Evolutionary conservation across 805 yeast species (phyloP).

Genomic region (Starmera amethionina): DNA sequence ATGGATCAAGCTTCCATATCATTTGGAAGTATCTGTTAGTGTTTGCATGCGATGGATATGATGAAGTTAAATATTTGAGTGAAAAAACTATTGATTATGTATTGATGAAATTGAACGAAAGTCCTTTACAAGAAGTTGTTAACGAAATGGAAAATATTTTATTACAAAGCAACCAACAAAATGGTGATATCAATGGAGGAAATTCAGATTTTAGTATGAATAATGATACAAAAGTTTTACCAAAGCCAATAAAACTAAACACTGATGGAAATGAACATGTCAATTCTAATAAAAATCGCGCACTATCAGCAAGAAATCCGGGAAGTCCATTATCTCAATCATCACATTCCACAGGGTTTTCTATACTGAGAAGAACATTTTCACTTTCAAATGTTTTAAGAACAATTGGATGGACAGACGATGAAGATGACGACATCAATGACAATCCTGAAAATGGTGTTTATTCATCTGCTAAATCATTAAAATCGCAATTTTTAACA

Average conservation of each 20-base stretch:
- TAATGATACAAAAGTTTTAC: conserved; percentile 25
- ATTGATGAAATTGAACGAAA: conserved; percentile 40
- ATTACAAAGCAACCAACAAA: conserved; percentile 33
- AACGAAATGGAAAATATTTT: conserved; percentile 56
- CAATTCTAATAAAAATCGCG: conserved; percentile 3
- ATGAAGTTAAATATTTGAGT: conserved; percentile 67
- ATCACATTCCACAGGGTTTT: conserved; percentile 5
- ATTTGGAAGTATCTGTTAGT: conserved; percentile 81
- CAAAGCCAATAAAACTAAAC: conserved; percentile 23
- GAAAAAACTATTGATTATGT: conserved; percentile 68
- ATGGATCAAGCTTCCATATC: conserved; percentile 78
- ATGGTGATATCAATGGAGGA: conserved; percentile 5
- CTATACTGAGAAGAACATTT: conserved; percentile 14
- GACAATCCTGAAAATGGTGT: conserved; percentile 1
- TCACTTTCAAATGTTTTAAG: conserved; percentile 21
- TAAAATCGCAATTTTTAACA: conserved; percentile 3
- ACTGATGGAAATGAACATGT: background rate
- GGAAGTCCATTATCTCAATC: background rate
- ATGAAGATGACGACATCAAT: conserved; percentile 11
- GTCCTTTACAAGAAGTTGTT: conserved; percentile 57
- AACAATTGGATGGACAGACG: conserved; percentile 17
- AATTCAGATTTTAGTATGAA: background rate
- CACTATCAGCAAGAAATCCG: conserved; percentile 8
- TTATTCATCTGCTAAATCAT: background rate
- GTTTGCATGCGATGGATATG: conserved; percentile 79